Percentiles rank a stretch among this genome's conserved stretches.
Evolutionary conservation across 2,329 filamentous ascomycete species (phyloP).

Genomic region (Clarireedia paspali): DNA sequence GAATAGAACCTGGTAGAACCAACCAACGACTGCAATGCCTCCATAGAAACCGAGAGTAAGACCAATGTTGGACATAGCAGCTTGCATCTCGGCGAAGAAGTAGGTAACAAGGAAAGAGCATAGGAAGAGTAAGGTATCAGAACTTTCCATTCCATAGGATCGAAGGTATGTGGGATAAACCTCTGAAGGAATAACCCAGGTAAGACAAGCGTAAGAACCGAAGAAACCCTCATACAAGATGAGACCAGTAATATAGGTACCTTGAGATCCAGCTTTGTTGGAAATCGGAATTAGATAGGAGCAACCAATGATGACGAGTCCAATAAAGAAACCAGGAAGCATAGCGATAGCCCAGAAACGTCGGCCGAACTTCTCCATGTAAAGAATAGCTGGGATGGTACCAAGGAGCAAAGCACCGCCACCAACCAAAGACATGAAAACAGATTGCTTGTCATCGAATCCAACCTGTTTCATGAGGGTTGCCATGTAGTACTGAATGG

Average conservation of each 20-base stretch:
- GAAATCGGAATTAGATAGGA: conserved; percentile 50
- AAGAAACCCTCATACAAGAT: conserved; percentile 64
- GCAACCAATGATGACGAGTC: conserved; percentile 57
- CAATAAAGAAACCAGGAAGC: conserved; percentile 65
- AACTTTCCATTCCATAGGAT: conserved; percentile 66
- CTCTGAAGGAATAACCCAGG: conserved; percentile 60
- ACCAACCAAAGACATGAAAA: conserved; percentile 70
- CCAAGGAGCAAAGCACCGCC: conserved; percentile 60
- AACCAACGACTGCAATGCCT: conserved; percentile 62
- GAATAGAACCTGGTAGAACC: conserved; percentile 66
- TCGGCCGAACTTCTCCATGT: conserved; percentile 65
- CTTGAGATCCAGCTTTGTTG: conserved; percentile 42
- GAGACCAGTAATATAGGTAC: conserved; percentile 59
- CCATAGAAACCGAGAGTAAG: conserved; percentile 66
- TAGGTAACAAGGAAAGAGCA: conserved; percentile 68
- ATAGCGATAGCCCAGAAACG: conserved; percentile 69
- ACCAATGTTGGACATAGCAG: conserved; percentile 58
- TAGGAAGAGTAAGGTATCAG: conserved; percentile 60
- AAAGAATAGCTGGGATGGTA: conserved; percentile 59
- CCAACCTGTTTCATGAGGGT: conserved; percentile 61
- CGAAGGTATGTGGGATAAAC: conserved; percentile 67
- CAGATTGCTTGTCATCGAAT: conserved; percentile 52
- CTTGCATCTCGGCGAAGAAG: conserved; percentile 65
- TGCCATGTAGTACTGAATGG: conserved; percentile 66
- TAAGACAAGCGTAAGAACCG: conserved; percentile 55